phyloP scores from a whole-genome alignment of 768 basidiomycete species.

The Xerocomellus amylosporus region DNA sequence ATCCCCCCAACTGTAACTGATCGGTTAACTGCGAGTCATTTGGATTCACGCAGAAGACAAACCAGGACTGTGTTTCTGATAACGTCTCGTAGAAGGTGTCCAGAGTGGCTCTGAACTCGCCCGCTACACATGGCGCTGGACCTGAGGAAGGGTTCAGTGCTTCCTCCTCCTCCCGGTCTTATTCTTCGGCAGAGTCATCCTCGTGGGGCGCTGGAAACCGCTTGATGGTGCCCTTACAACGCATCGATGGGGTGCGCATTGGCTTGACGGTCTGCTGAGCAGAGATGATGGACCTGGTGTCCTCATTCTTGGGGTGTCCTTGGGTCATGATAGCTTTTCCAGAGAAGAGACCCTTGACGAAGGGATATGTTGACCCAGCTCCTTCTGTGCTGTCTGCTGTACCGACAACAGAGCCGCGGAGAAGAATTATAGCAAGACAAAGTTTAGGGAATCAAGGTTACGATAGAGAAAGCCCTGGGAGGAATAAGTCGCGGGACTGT shows the following conservation, averaged over 20 bases:
- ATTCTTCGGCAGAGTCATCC: conserved; percentile 31
- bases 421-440: conserved; percentile 82
- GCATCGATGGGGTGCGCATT: conserved; percentile 86
- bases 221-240: conserved; percentile 71
- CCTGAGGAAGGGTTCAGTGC: conserved; percentile 26
- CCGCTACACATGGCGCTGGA: conserved; percentile 46
- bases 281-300: conserved; percentile 75
- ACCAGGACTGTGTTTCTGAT: conserved; percentile 46
- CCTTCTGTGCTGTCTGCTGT: conserved; percentile 52
- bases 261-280: conserved; percentile 93
- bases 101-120: too few relatives aligned
- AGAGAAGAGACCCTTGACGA: conserved; percentile 86
- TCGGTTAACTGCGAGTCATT: conserved; percentile 92
- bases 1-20: conserved; percentile 86
- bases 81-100: too few relatives aligned
- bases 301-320: conserved; percentile 88
- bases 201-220: conserved; percentile 41
- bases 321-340: conserved; percentile 87
- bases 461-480: conserved; percentile 84
- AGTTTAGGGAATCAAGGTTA: conserved; percentile 88
- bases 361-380: conserved; percentile 83
- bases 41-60: conserved; percentile 85
- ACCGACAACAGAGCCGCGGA: conserved; percentile 54
- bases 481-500: conserved; percentile 87
- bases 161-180: conserved; percentile 50